A percentile compares a stretch with the other conserved stretches of the same genome.
phyloP scores from a whole-genome alignment of 257 asterid genomes.

The Solanum rostratum region DNA sequence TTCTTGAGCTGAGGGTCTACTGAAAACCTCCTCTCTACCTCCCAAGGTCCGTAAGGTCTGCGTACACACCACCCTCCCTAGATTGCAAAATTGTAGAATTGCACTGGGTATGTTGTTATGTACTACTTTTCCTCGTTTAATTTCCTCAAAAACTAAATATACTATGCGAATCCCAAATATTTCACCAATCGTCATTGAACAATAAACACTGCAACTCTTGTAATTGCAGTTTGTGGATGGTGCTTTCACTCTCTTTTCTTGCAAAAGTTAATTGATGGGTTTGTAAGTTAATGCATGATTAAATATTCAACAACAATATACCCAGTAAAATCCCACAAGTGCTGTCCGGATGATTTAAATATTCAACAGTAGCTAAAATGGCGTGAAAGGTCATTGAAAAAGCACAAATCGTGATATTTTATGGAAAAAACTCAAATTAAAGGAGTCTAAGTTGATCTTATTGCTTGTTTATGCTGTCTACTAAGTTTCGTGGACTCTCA shows the following conservation, averaged over 20 bases:
- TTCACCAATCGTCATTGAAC: not conserved
- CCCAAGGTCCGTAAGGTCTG: not conserved
- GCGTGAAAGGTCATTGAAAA: not conserved
- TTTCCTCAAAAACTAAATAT: not conserved
- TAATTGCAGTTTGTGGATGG: not conserved
- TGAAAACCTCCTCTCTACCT: not conserved
- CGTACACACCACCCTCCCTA: not conserved
- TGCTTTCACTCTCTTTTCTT: not conserved
- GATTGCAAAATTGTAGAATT: not conserved
- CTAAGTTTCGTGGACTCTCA: not conserved
- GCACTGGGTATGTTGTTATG: not conserved
- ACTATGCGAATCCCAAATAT: not conserved
- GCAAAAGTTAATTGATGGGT: not conserved
- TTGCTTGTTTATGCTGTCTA: not conserved
- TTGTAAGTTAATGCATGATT: not conserved
- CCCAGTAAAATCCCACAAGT: too few species aligned
- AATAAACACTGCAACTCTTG: not conserved
- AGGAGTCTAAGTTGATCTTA: not conserved
- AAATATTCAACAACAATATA: too few species aligned
- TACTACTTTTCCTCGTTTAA: not conserved
- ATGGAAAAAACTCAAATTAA: not conserved
- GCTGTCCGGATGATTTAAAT: not conserved
- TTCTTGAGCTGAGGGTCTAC: not conserved
- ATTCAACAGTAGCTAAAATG: not conserved
- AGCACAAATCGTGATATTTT: not conserved